Percentiles rank a stretch among this genome's conserved stretches.
Evolutionary conservation across 2,329 filamentous ascomycete genomes (phyloP).

Genomic region (Tolypocladium amazonense): DNA sequence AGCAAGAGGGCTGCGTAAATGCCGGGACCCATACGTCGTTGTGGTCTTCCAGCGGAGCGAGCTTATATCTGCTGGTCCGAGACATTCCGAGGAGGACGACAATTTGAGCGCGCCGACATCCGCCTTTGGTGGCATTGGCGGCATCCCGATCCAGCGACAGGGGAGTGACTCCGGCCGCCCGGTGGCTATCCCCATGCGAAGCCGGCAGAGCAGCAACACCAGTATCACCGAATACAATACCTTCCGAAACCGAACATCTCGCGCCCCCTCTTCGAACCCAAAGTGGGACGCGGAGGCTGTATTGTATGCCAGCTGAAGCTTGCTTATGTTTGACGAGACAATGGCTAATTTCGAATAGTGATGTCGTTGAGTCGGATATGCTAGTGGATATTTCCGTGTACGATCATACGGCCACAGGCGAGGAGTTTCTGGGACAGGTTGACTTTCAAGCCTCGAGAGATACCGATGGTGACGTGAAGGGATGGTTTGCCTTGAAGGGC

Average conservation of each 20-base stretch:
- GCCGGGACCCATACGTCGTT: constrained; percentile 87
- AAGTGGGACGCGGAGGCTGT: constrained; percentile 93
- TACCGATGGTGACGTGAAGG: constrained; percentile 62
- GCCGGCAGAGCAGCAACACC: constrained; percentile 91
- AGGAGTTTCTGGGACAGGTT: constrained; percentile 87
- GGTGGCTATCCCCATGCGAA: constrained; percentile 95
- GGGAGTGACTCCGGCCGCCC: constrained; percentile 74
- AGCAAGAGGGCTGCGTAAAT: constrained; percentile 69
- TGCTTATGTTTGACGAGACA: background rate
- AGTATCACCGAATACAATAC: constrained; percentile 59
- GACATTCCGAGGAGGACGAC: constrained; percentile 52
- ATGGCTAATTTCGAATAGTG: constrained; percentile 42
- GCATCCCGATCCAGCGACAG: constrained; percentile 54
- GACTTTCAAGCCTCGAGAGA: constrained; percentile 60
- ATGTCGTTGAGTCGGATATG: constrained; percentile 86
- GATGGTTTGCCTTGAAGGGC: constrained; percentile 76
- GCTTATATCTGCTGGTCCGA: constrained; percentile 81
- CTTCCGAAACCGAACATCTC: constrained; percentile 47
- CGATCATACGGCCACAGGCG: constrained; percentile 66
- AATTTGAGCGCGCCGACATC: constrained; percentile 34
- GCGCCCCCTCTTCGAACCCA: constrained; percentile 61
- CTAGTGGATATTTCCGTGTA: constrained; percentile 91
- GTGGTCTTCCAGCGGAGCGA: constrained; percentile 96
- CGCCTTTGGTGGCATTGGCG: constrained; percentile 41
- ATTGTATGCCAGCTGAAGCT: constrained; percentile 56